Evolutionary conservation across 805 yeast species (phyloP), one percentile per base, ranked within the genome.

Genomic region (Kuraishia piskuri): DNA sequence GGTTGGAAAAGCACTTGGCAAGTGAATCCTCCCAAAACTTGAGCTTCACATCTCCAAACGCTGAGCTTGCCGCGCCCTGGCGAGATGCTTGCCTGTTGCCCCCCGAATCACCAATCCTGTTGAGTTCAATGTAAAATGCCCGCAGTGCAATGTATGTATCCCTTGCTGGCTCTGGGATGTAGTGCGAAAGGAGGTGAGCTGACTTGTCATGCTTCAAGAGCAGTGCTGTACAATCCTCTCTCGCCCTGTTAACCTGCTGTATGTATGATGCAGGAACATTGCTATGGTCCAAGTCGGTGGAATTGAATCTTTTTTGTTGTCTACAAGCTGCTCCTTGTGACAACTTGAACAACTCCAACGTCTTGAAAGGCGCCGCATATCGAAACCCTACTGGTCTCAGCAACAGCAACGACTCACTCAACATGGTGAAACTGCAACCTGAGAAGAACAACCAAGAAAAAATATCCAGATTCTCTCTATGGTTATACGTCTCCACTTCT

Each of bases 21-120:
- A 88, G 54, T 55, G 78, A 72, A 51, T 85, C 86, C 56, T 81
- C 75, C 96, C 96, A 89, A 65, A 85, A 86, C 59, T 83, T 82
- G 63, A 86, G 80, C 60, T 86, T 82, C 62, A 87, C 54, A 65
- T 76, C 77, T 50, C 37, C 77, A 73, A 63, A 74, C 14, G 44
- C 49, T 4, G 49, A 47, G 21, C 26, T n/a, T 4, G 23, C 21
- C 19, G 21, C 14, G 21, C 45, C 31, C n/a, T 10, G 19, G 22
- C 12, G 17, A 14, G 10, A 31, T 31, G 50, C 19, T 31, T 31
- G n/a, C 40, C 40, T 6, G 3, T 31, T 31, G 17, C 40, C 44
- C 23, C 40, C 44, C 23, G 47, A 24, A 14, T 51, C 69, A 36
- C 62, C 57, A 37, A 83, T 75, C 62, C 78, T 75, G 58, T 80